Percentiles rank a stretch among this genome's conserved stretches.
These are phyloP conservation scores for Psilocybe tampanensis DNA, from an alignment of 768 basidiomycete species.

Conservation along the genomic window DNA sequence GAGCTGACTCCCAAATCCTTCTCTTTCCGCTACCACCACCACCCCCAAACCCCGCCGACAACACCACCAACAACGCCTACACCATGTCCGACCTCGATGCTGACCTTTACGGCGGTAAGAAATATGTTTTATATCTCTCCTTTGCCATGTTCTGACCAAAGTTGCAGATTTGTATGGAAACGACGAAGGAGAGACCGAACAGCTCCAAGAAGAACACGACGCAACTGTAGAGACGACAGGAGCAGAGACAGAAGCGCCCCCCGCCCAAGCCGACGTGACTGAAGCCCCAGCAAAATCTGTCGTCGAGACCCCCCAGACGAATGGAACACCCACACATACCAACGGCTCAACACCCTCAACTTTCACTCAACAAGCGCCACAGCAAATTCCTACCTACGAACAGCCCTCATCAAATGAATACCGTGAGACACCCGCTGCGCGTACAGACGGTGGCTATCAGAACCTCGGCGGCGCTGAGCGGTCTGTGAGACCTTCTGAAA, in stretches of 20 bases:
- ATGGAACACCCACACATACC: conserved; percentile 20
- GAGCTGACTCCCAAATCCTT: conserved; percentile 7
- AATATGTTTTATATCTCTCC: background rate
- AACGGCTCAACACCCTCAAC: conserved; percentile 28
- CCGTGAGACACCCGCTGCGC: conserved; percentile 36
- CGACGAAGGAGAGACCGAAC: conserved; percentile 64
- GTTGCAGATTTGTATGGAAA: conserved; percentile 71
- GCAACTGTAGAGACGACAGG: conserved; percentile 15
- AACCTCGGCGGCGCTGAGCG: conserved; percentile 55
- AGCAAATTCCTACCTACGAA: conserved; percentile 81
- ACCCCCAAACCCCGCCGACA: too few species aligned
- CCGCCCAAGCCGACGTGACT: conserved; percentile 17
- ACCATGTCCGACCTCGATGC: conserved; percentile 81
- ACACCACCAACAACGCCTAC: too few species aligned
- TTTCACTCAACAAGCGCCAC: conserved; percentile 48
- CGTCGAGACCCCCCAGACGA: conserved; percentile 19
- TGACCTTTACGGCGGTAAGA: conserved; percentile 86
- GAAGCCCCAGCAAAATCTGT: conserved; percentile 16
- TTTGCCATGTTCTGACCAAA: background rate
- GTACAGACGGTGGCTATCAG: conserved; percentile 43
- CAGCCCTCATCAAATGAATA: conserved; percentile 61
- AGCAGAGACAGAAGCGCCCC: conserved; percentile 16
- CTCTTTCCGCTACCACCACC: conserved; percentile 37
- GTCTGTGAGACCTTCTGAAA: conserved; percentile 81
- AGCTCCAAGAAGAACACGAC: conserved; percentile 29